A percentile compares a stretch with the other conserved stretches of the same genome.
phyloP scores from a whole-genome alignment of 768 basidiomycete genomes.

The Podaxis rugospora region DNA sequence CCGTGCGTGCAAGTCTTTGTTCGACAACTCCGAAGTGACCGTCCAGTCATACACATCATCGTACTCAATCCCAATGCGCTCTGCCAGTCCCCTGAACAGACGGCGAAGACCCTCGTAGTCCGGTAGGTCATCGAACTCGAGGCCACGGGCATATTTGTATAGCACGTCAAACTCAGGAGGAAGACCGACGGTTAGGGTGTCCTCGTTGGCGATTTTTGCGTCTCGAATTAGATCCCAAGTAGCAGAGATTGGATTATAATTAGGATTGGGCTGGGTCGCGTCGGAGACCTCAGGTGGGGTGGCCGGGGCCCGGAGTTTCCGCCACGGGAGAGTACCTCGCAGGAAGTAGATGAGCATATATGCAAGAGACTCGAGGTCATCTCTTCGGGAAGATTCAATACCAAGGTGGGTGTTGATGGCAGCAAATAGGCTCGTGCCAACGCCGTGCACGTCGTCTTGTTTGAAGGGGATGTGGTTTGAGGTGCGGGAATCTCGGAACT shows the following conservation, averaged over 20 bases:
- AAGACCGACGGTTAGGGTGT: slow-evolving; percentile 69
- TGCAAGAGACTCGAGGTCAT: slow-evolving; percentile 75
- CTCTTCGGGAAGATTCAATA: slow-evolving; percentile 68
- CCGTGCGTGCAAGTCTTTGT: background rate
- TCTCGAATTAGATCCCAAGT: slow-evolving; percentile 80
- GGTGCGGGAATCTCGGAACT: slow-evolving; percentile 64
- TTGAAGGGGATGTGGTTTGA: slow-evolving; percentile 67
- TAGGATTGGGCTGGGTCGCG: slow-evolving; percentile 21
- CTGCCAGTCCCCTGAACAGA: slow-evolving; percentile 61
- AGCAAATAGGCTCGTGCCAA: slow-evolving; percentile 58
- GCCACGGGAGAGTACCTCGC: slow-evolving; percentile 75
- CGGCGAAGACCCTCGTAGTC: slow-evolving; percentile 82
- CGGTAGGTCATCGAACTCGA: slow-evolving; percentile 85
- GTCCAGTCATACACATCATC: slow-evolving; percentile 48
- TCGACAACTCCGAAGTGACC: slow-evolving; percentile 13
- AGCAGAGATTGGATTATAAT: slow-evolving; percentile 53
- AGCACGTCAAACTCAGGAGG: slow-evolving; percentile 81
- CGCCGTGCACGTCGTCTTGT: slow-evolving; percentile 72
- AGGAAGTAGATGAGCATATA: slow-evolving; percentile 85
- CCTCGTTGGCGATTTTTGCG: slow-evolving; percentile 61
- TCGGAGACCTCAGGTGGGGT: slow-evolving; percentile 26
- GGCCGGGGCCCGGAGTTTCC: slow-evolving; percentile 57
- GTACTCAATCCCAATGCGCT: slow-evolving; percentile 49
- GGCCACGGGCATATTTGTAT: slow-evolving; percentile 73
- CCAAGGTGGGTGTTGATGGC: slow-evolving; percentile 16